These are phyloP conservation scores for Cystobasidium ongulense DNA, from an alignment of 768 basidiomycete species.

Conservation along the genomic window DNA sequence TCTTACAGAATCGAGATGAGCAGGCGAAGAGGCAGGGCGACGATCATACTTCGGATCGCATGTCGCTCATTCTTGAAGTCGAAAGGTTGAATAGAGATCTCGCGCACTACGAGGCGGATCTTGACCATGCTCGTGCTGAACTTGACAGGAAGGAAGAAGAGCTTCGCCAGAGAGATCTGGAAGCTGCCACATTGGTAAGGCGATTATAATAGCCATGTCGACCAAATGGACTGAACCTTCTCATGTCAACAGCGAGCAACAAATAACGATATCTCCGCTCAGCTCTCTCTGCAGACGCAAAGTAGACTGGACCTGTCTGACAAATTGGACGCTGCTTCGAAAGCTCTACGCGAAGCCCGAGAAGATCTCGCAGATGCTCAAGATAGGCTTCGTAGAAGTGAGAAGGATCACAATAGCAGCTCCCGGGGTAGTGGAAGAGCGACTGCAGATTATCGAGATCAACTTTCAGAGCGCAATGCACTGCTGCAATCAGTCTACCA, in stretches of 20 bases:
- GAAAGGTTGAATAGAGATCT: conserved; percentile 79
- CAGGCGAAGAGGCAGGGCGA: conserved; percentile 76
- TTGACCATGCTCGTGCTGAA: conserved; percentile 62
- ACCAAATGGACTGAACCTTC: not conserved
- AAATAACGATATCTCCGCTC: conserved; percentile 67
- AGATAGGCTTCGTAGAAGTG: conserved; percentile 62
- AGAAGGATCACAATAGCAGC: conserved; percentile 45
- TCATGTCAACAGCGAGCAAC: conserved; percentile 54
- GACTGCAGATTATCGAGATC: conserved; percentile 80
- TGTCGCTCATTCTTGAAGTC: conserved; percentile 80
- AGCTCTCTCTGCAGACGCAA: conserved; percentile 77
- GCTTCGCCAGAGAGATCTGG: conserved; percentile 61
- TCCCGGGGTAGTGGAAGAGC: conserved; percentile 50
- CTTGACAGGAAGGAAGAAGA: conserved; percentile 60
- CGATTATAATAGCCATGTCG: not conserved
- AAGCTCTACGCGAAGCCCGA: conserved; percentile 59
- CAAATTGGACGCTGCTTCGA: conserved; percentile 69
- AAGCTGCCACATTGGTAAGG: conserved; percentile 59
- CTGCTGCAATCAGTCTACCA: conserved; percentile 85
- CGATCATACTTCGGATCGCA: conserved; percentile 68
- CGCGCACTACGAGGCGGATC: conserved; percentile 68
- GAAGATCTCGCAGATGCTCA: conserved; percentile 58
- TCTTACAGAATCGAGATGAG: conserved; percentile 62
- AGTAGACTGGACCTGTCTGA: conserved; percentile 75
- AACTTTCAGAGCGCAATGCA: conserved; percentile 85